Evolutionary conservation across 2,329 filamentous ascomycete genomes (phyloP).

Genomic region (Fusarium staphyleae): DNA sequence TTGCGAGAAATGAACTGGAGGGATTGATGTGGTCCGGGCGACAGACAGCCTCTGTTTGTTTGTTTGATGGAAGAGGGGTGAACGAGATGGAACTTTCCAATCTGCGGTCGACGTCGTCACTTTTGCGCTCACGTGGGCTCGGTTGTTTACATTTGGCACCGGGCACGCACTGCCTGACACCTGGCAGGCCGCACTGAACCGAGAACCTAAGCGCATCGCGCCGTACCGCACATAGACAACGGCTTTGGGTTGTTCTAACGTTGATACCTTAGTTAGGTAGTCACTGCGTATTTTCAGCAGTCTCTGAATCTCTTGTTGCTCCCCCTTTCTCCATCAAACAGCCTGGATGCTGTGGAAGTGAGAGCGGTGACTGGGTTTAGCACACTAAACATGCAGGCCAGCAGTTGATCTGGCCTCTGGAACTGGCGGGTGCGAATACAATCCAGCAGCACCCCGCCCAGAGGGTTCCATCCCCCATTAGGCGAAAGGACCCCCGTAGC

Average conservation of each 20-base stretch:
- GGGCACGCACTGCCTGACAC: not conserved
- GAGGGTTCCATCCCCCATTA: not conserved
- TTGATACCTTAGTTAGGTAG: too few species aligned
- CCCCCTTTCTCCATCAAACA: slow-evolving; percentile 17
- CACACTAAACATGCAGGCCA: slow-evolving; percentile 22
- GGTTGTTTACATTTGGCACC: slow-evolving; percentile 11
- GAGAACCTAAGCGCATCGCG: not conserved
- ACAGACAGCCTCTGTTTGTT: slow-evolving; percentile 17
- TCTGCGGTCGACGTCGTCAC: slow-evolving; percentile 19
- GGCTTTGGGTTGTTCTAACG: too few species aligned
- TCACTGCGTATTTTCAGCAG: slow-evolving; percentile 24
- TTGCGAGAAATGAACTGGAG: slow-evolving; percentile 18
- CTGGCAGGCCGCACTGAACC: slow-evolving; percentile 8
- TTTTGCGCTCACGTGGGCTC: slow-evolving; percentile 32
- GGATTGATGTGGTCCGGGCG: slow-evolving; percentile 20
- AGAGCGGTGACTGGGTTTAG: slow-evolving; percentile 33
- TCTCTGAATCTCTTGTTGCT: slow-evolving; percentile 10
- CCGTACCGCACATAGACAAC: too few species aligned
- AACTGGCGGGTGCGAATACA: slow-evolving; percentile 18
- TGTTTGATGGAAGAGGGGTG: slow-evolving; percentile 37
- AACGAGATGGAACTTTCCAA: slow-evolving; percentile 28
- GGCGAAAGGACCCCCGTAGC: not conserved
- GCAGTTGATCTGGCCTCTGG: slow-evolving; percentile 9
- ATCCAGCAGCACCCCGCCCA: not conserved
- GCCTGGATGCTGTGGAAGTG: slow-evolving; percentile 9